Base-by-base conservation (phyloP, 129 eudicot genomes). In the Artemisia tridentata region DNA sequence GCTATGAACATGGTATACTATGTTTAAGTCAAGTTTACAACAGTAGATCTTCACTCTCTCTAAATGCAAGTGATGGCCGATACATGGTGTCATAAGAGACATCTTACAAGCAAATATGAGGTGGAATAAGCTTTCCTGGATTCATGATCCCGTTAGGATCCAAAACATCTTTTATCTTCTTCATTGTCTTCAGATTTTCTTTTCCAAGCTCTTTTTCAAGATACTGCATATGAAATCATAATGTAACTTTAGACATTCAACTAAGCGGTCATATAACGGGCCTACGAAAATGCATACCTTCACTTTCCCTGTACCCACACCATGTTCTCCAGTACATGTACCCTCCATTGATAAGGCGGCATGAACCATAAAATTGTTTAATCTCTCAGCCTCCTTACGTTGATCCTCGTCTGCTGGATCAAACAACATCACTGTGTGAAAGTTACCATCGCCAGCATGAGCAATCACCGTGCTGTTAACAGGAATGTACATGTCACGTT, bases 381-480 rank as follows among this genome's bases (percentile, higher is more conserved):
- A 77, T 69, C 89, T 85, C 77, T 93, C 99, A 41, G 99, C 99
- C 78, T 93, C 99, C 73, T 69, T 80, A 20, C 96, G 80, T 34
- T 93, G 93, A 60, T 86, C 91, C 54, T 85, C 97, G 1, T 86
- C 27, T 25, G 49, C 72, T 20, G 99, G 99, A 73, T 93, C 84
- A 79, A 93, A 93, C 61, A 90, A 78, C 56, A 93, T 69, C 18
- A 90, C 76, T 0, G 89, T 81, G 79, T 93, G 99, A 83, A 93
- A 93, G 83, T 90, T 93, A 45, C 99, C 99, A 63, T 93, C 99
- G 20, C 99, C 99, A 51, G 99, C 99, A 88, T 93, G 99, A 79
- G 99, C 99, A 69, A 93, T 74, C 69, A 90, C 92, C 5, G 81
- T 86, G 90, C 99, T 92, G 89, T 76, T 65, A 57, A 68, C 34